These are phyloP conservation scores for Chaetoceros muelleri DNA, from an alignment of 108 stramenopile species.

Conservation along the genomic window DNA sequence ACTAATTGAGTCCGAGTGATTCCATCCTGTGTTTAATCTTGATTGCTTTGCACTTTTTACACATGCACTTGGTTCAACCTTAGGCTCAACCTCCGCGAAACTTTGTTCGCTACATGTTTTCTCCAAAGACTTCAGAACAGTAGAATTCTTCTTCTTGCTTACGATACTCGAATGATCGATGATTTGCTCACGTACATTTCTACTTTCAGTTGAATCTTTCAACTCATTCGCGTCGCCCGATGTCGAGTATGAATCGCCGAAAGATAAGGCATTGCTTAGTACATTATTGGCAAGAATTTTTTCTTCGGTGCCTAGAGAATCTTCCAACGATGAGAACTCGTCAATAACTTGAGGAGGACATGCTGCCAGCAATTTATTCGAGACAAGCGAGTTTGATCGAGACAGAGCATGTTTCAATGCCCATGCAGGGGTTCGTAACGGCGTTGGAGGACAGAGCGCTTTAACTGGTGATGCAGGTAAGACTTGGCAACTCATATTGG, in stretches of 20 bases:
- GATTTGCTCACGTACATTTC: too few species aligned
- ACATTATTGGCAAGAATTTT: too few species aligned
- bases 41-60: neutral
- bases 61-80: too few species aligned
- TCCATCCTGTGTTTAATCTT: neutral
- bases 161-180: too few species aligned
- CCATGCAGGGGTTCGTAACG: constrained; percentile 68
- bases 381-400: constrained; percentile 48
- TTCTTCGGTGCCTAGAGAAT: constrained; percentile 58
- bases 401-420: constrained; percentile 29
- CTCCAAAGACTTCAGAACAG: too few species aligned
- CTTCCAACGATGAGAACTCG: constrained; percentile 57
- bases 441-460: constrained; percentile 63
- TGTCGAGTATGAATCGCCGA: too few species aligned
- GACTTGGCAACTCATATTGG: constrained; percentile 14
- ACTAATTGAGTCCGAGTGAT: constrained; percentile 5
- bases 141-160: too few species aligned
- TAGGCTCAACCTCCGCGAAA: neutral
- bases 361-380: constrained; percentile 57
- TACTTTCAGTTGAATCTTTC: too few species aligned
- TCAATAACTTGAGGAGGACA: constrained; percentile 58
- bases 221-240: too few species aligned
- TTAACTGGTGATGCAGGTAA: constrained; percentile 6
- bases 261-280: too few species aligned
- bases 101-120: too few species aligned